Base-by-base conservation (phyloP, 1,284 basidiomycete genomes). In the Xanthoconium separans region DNA sequence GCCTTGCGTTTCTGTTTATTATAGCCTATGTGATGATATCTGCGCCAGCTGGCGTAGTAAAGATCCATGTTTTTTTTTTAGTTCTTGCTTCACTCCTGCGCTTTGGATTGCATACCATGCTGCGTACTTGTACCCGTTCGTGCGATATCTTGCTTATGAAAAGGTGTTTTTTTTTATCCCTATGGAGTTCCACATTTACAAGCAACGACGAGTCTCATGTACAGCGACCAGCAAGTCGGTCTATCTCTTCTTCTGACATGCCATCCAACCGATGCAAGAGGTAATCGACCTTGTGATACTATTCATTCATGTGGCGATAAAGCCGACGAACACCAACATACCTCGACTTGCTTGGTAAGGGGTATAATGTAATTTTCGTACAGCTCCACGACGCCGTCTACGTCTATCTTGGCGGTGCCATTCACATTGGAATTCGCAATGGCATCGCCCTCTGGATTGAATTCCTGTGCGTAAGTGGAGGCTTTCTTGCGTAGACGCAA, bases 281-380 rank as follows among this genome's bases (percentile, higher is more conserved):
- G 72, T 98, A 98, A 51, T 97, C 93, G 42, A 98, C 92, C 94
- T 97, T 66, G 36, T 13, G 18, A 42, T 3, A 22, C 15, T 18
- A 18, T 58, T 41, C 48, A 46, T 49, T 24, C 47, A 51, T 34
- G 52, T 55, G 51, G 47, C 36, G 27, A 12, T 5, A 54, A 33
- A 15, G 45, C 10, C 12, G 45, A 12, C 53, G 16, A 33, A 36
- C 20, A 29, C 53, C 55, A 10, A 68, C 88, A 54, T 65, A 96
- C 96, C 89, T 99, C 97, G 47, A 99, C 94, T 65, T 96, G 93
- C 73, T 96, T 98, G 6, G 97, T 99, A 60, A 99, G 71, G 6
- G 97, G 97, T 55, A 99, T 99, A 60, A 99, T 94, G 68, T 90
- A 95, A 63, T 89, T 89, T 68, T 95, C 85, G 71, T 99, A 99